These are phyloP conservation scores for Abrus precatorius DNA, from an alignment of 306 rosid species.

Conservation along the genomic window DNA sequence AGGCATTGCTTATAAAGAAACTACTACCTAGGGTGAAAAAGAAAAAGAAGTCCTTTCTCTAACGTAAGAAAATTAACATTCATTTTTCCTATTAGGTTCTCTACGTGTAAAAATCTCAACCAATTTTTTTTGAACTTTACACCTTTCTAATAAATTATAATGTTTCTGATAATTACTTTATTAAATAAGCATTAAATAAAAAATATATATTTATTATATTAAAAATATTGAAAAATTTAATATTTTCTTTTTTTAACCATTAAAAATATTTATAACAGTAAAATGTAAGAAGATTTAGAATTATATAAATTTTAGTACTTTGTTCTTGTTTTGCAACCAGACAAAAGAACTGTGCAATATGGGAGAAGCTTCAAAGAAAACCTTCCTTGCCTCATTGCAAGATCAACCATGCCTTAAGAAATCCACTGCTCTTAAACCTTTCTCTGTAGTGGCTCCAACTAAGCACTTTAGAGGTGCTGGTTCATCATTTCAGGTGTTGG, in stretches of 20 bases:
- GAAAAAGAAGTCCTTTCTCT: background rate
- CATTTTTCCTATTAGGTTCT: background rate
- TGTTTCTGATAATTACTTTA: too few relatives aligned
- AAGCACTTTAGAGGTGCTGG: constrained; percentile 5
- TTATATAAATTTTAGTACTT: background rate
- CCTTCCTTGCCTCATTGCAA: background rate
- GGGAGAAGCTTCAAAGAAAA: constrained; percentile 13
- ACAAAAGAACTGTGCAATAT: constrained; percentile 27
- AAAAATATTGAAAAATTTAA: too few relatives aligned
- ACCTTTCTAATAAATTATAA: too few relatives aligned
- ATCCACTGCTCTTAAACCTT: background rate
- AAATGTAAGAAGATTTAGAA: too few relatives aligned
- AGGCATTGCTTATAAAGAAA: background rate
- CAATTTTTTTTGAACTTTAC: background rate
- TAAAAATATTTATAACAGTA: too few relatives aligned
- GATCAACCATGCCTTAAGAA: background rate
- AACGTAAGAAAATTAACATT: background rate
- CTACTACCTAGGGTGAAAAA: background rate
- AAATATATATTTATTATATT: too few relatives aligned
- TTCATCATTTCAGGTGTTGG: constrained; percentile 34
- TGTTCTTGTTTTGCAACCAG: constrained; percentile 24
- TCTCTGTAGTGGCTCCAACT: background rate
- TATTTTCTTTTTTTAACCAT: too few relatives aligned
- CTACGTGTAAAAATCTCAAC: background rate
- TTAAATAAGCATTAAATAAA: too few relatives aligned